Conservation (phyloP, 495 filamentous ascomycete genomes). For the Halenospora varia region DNA sequence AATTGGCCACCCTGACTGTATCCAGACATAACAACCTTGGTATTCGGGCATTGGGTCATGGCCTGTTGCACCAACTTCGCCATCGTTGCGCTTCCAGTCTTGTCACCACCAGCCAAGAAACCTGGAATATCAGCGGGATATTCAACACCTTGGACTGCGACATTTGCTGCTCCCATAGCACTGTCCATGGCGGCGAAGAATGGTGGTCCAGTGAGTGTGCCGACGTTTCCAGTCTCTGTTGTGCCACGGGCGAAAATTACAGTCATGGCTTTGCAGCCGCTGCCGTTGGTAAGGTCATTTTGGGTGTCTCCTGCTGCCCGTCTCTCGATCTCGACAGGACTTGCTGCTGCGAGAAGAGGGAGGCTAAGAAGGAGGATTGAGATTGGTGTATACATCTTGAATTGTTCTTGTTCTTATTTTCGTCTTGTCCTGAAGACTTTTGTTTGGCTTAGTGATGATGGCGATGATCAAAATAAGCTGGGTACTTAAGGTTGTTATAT, state of each 20-base stretch:
- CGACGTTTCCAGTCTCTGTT: slow-evolving; percentile 34
- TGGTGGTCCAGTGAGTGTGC: slow-evolving; percentile 30
- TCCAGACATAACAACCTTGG: slow-evolving; percentile 26
- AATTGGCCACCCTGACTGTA: slow-evolving; percentile 32
- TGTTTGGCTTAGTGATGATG: background rate
- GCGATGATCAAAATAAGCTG: background rate
- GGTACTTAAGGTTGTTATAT: background rate
- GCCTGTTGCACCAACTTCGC: slow-evolving; percentile 13
- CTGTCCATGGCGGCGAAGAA: slow-evolving; percentile 25
- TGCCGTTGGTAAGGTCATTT: slow-evolving; percentile 29
- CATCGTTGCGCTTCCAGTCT: slow-evolving; percentile 26
- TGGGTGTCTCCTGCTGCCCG: slow-evolving; percentile 16
- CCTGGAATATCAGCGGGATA: slow-evolving; percentile 33
- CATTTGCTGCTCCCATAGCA: slow-evolving; percentile 24
- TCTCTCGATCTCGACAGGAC: background rate
- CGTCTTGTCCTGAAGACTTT: background rate
- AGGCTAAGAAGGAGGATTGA: background rate
- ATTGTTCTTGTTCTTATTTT: background rate
- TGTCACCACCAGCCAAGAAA: slow-evolving; percentile 34
- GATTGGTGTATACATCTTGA: background rate
- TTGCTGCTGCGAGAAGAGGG: background rate
- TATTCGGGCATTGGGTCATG: slow-evolving; percentile 22
- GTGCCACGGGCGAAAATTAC: slow-evolving; percentile 41
- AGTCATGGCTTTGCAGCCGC: slow-evolving; percentile 33
- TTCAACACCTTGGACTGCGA: slow-evolving; percentile 39